Base-by-base conservation (phyloP, 352 stramenopile species). In the Phytopythium delawarense region DNA sequence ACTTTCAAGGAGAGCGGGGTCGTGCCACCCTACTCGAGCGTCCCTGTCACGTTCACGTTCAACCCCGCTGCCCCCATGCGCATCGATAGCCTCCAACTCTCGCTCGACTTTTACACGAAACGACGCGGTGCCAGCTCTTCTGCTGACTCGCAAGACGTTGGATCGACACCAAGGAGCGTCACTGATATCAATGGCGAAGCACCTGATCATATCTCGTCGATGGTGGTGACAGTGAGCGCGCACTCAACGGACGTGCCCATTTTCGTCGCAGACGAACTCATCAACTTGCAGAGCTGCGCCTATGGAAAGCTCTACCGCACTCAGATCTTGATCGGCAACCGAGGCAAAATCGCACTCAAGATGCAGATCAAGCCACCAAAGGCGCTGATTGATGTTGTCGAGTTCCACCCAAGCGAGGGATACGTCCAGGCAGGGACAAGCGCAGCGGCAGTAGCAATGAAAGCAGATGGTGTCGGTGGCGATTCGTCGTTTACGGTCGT, bases 251-350 rank as follows among this genome's bases (percentile, higher is more conserved):
- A 74, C 28, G 78, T 88, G 5, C 81, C 77, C 0, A 70, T 89
- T 18, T 89, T 78, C 48, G 70, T 78, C 13, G 53, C 67, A 0
- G 32, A 49, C 3, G 39, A 50, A 2, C 52, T 75, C 11, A 67
- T 97, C 2, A 76, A 98, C 64, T 79, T 98, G 20, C 74, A 74
- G 30, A 97, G 91, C 59, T 96, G 85, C 52, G 81, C 94, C 2
- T 89, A 89, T 51, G 83, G 78, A 7, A 96, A 96, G 49, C 76
- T 97, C 5, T 97, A 97, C 64, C 82, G 91, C 1, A 76, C 85
- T 8, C 81, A 93, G 48, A 57, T 97, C 4, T 44, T 82, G 2
- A 57, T 97, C 3, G 81, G 78, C 49, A 98, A 98, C 59, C 84
- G 92, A 16, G 90, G 88, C 13, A 95, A 92, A 65, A 85, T 96